Percentiles rank a stretch among this genome's conserved stretches.
Conservation (phyloP, 305 asterid species). For the Fraxinus angustifolia region DNA sequence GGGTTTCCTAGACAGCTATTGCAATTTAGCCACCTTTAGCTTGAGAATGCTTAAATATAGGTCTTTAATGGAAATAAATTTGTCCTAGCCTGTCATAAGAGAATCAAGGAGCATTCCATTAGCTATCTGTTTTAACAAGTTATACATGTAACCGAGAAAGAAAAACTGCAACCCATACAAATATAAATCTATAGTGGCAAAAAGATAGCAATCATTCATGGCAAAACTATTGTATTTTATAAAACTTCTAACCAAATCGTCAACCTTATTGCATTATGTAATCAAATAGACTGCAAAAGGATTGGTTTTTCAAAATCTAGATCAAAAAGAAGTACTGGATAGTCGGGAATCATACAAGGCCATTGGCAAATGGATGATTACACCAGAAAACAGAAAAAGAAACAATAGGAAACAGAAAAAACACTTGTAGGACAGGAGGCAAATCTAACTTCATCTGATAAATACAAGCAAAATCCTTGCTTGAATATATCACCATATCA, state of each 20-base stretch:
- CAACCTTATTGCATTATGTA: neutral
- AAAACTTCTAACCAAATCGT: neutral
- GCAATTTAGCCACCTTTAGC: neutral
- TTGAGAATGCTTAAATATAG: neutral
- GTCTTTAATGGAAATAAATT: neutral
- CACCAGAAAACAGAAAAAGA: neutral
- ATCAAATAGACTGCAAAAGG: neutral
- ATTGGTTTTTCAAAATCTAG: neutral
- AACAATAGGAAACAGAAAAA: neutral
- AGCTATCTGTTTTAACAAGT: neutral
- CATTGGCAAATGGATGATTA: neutral
- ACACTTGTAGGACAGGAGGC: conserved; percentile 10
- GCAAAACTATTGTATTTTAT: neutral
- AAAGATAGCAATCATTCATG: neutral
- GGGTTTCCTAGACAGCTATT: neutral
- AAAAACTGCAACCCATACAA: neutral
- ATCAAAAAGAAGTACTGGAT: neutral
- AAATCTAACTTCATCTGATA: neutral
- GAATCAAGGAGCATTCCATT: neutral
- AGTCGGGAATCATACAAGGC: neutral
- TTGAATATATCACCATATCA: conserved; percentile 7
- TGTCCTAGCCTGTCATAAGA: neutral
- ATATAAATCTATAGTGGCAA: neutral
- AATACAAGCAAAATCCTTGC: conserved; percentile 8
- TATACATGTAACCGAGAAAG: neutral